Base-by-base conservation (phyloP, 257 asterid species). In the Gardenia jasminoides region DNA sequence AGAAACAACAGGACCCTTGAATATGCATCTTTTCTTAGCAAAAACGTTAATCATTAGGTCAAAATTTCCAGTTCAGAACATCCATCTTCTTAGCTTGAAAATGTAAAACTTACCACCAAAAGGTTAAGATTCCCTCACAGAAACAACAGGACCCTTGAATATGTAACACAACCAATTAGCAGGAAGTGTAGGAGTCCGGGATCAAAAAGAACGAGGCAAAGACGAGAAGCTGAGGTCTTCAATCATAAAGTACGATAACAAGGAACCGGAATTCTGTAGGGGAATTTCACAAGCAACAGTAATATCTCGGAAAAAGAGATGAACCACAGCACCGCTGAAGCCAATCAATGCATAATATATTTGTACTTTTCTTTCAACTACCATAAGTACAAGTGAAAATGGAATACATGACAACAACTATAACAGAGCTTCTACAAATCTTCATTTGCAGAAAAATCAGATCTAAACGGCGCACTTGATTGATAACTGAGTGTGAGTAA, bases 321-420 rank as follows among this genome's bases (percentile, higher is more conserved):
- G 0, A 33, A 67, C 26, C 19, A 36, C 43, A 43, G 36, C 16
- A 41, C 16, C 46, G 52, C 24, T 70, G 75, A 47, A 75, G 41
- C 17, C 59, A 43, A 43, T 31, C 41, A 62, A 12, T 22, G 36
- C 11, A 30, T 31, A 6, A 44, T 11, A 17, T 3, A 62, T 26
- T 44, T 44, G 28, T 8, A 65, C 39, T 61, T 80, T 80, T 26
- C 66, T 74, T 74, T 17, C 48, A 65, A 43, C 48, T 54, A 75
- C 47, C 62, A 36, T 52, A 73, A 67, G 22, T 65, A 65, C 61
- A 80, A 65, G 44, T 79, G 67, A 52, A 56, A 66, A 50, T 16
- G 56, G 30, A 74, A 50, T 48, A 62, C 79, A 56, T 28, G 10
- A 4, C 50, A 73, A 9, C 31, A 13, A 39, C 26, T 56, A 48